These are phyloP conservation scores for Cystobasidium tubakii DNA, from an alignment of 768 basidiomycete species.

Conservation along the genomic window DNA sequence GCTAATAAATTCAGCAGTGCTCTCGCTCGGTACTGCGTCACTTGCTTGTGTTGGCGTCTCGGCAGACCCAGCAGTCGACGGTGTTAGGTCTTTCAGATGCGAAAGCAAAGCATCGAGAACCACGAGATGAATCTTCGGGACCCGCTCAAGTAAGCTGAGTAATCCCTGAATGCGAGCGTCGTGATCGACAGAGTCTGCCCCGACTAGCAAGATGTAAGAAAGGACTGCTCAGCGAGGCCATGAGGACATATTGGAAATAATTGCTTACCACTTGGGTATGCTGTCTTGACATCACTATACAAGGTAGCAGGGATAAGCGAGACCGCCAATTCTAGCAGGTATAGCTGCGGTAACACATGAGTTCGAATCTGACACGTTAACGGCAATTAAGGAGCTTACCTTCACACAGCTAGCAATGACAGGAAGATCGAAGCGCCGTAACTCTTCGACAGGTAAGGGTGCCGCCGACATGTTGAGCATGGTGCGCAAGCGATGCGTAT, in stretches of 20 bases:
- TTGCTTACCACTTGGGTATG: conserved; percentile 64
- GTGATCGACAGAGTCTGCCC: conserved; percentile 48
- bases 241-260: conserved; percentile 5
- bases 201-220: conserved; percentile 50
- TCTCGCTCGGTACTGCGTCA: too few species aligned
- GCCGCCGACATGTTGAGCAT: conserved; percentile 5
- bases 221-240: conserved; percentile 39
- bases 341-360: conserved; percentile 69
- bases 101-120: conserved; percentile 71
- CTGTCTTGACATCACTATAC: conserved; percentile 80
- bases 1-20: conserved; percentile 72
- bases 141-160: conserved; percentile 59
- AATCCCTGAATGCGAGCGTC: conserved; percentile 50
- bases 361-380: too few species aligned
- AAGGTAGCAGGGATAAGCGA: conserved; percentile 78
- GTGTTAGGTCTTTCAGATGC: conserved; percentile 58
- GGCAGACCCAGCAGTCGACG: too few species aligned
- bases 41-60: background rate
- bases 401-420: conserved; percentile 79
- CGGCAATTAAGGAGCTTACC: conserved; percentile 54
- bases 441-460: conserved; percentile 48
- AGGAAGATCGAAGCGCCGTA: conserved; percentile 73
- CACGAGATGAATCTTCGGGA: conserved; percentile 72
- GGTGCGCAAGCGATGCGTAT: conserved; percentile 33
- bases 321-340: conserved; percentile 73